Conservation (phyloP, 2,329 filamentous ascomycete species). For the Zymoseptoria pseudotritici region DNA sequence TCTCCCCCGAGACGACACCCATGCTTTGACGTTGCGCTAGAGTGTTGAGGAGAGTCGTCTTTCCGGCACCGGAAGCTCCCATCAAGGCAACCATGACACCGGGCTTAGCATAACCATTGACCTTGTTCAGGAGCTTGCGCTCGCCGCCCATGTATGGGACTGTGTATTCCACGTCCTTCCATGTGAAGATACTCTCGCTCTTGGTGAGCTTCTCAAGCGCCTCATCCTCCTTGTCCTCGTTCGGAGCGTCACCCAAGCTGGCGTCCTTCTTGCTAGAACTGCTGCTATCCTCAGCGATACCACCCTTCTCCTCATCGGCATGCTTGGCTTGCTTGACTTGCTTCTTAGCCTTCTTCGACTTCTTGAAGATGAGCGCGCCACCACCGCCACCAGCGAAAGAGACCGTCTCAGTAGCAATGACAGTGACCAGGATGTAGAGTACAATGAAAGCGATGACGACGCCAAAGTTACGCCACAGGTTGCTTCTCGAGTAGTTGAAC, state of each 20-base stretch:
- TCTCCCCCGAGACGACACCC: conserved; percentile 59
- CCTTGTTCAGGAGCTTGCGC: conserved; percentile 57
- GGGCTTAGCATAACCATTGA: conserved; percentile 72
- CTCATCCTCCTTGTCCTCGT: conserved; percentile 33
- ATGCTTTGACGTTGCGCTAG: conserved; percentile 63
- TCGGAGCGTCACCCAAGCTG: conserved; percentile 21
- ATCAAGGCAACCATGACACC: conserved; percentile 74
- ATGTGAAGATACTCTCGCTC: conserved; percentile 62
- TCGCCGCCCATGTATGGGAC: conserved; percentile 61
- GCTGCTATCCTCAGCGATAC: conserved; percentile 24
- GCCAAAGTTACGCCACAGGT: conserved; percentile 68
- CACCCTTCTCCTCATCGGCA: conserved; percentile 53
- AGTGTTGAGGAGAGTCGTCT: conserved; percentile 75
- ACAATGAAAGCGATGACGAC: conserved; percentile 68
- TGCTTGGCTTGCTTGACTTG: conserved; percentile 40
- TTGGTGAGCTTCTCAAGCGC: conserved; percentile 43
- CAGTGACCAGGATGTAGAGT: conserved; percentile 65
- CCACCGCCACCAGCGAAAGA: conserved; percentile 55
- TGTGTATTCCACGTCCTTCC: conserved; percentile 63
- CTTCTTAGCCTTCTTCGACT: conserved; percentile 53
- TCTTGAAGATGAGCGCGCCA: conserved; percentile 66
- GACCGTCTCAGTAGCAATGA: conserved; percentile 61
- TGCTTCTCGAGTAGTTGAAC: conserved; percentile 50
- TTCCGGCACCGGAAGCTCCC: conserved; percentile 74
- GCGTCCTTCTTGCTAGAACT: conserved; percentile 27